phyloP scores from a whole-genome alignment of 345 rosid species.

The Rubroshorea leprosula region DNA sequence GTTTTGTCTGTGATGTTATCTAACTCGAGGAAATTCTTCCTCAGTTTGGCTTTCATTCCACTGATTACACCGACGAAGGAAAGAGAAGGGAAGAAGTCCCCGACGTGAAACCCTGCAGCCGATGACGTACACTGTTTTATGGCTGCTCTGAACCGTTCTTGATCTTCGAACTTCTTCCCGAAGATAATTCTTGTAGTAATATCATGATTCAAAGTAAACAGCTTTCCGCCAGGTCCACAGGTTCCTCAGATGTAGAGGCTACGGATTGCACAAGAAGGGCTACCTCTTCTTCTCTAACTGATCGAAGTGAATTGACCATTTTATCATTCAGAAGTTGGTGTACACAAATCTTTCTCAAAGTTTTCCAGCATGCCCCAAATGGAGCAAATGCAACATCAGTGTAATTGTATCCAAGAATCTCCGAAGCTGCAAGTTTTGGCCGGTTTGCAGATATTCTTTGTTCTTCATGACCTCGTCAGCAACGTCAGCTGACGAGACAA shows the following conservation, averaged over 20 bases:
- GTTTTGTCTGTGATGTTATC: neutral
- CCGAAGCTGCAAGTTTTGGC: neutral
- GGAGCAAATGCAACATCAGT: neutral
- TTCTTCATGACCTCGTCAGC: slow-evolving; percentile 1
- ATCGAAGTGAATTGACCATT: neutral
- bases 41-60: neutral
- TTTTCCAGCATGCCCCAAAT: neutral
- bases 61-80: neutral
- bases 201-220: neutral
- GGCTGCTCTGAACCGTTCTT: neutral
- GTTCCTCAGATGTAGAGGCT: neutral
- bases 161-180: neutral
- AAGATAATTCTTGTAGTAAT: neutral
- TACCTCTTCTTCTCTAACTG: neutral
- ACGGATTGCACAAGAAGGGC: neutral
- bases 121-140: neutral
- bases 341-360: neutral
- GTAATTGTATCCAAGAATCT: neutral
- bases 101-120: neutral
- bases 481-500: neutral
- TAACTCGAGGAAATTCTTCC: neutral
- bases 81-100: slow-evolving; percentile 3
- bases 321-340: neutral
- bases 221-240: neutral
- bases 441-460: neutral